phyloP scores from a whole-genome alignment of 495 filamentous ascomycete species.

The Daldinia childiae region DNA sequence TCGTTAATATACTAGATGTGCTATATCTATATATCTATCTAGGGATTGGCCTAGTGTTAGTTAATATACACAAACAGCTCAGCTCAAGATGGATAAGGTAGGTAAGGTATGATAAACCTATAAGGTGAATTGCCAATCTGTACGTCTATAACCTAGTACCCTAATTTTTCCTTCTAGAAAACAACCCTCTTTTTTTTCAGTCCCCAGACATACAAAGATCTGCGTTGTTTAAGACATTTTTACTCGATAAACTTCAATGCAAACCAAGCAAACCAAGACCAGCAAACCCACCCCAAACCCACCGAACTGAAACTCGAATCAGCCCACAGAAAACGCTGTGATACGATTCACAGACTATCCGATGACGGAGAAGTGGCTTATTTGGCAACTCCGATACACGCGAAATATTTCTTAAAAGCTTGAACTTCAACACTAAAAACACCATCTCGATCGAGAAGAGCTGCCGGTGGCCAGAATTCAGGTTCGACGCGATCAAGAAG shows the following conservation, averaged over 20 bases:
- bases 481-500: conserved; percentile 46
- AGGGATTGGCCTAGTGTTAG: neutral
- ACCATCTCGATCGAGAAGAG: conserved; percentile 44
- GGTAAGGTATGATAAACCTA: neutral
- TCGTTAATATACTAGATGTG: too few species aligned
- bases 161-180: neutral
- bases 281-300: neutral
- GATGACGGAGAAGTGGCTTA: conserved; percentile 9
- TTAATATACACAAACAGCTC: neutral
- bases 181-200: neutral
- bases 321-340: neutral
- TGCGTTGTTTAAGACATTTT: neutral
- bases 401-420: conserved; percentile 51
- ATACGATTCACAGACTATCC: neutral
- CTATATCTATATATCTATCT: neutral
- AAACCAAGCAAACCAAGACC: neutral
- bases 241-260: neutral
- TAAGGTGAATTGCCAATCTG: neutral
- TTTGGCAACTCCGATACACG: conserved; percentile 50
- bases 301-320: neutral
- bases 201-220: neutral
- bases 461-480: conserved; percentile 48
- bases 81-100: neutral
- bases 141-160: neutral
- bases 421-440: conserved; percentile 48